Conservation (phyloP, 1,284 basidiomycete genomes). For the Athelia psychrophila region DNA sequence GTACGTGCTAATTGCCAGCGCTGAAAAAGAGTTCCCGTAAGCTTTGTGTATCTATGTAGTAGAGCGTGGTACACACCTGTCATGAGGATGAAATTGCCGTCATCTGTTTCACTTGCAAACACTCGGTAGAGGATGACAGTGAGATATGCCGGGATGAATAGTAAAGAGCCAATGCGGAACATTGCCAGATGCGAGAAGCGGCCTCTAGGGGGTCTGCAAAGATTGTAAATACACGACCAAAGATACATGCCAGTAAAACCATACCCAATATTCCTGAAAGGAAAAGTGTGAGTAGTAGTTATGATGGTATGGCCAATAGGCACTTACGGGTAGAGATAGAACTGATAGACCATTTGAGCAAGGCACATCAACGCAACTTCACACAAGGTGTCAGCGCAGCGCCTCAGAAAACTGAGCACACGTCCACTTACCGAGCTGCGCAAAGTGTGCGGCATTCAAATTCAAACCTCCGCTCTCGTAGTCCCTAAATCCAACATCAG, state of each 20-base stretch:
- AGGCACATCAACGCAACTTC: conserved; percentile 80
- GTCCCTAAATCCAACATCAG: conserved; percentile 41
- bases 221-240: background rate
- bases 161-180: conserved; percentile 75
- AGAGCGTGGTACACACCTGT: conserved; percentile 40
- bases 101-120: conserved; percentile 58
- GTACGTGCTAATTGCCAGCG: conserved; percentile 71
- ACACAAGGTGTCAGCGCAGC: conserved; percentile 16
- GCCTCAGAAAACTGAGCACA: background rate
- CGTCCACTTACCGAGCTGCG: conserved; percentile 63
- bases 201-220: conserved; percentile 59
- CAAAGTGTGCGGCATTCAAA: conserved; percentile 75
- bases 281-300: conserved; percentile 19
- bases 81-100: conserved; percentile 72
- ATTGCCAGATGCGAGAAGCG: conserved; percentile 82
- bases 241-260: conserved; percentile 17
- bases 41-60: conserved; percentile 6
- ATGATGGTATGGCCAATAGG: conserved; percentile 12
- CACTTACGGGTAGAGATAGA: conserved; percentile 81
- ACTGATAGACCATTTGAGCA: conserved; percentile 80
- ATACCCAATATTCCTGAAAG: conserved; percentile 52
- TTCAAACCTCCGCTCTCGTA: conserved; percentile 72
- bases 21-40: conserved; percentile 31
- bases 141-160: conserved; percentile 79
- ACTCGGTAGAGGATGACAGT: conserved; percentile 67